Conservation (phyloP, 2,329 filamentous ascomycete genomes). For the Mycogone perniciosa region DNA sequence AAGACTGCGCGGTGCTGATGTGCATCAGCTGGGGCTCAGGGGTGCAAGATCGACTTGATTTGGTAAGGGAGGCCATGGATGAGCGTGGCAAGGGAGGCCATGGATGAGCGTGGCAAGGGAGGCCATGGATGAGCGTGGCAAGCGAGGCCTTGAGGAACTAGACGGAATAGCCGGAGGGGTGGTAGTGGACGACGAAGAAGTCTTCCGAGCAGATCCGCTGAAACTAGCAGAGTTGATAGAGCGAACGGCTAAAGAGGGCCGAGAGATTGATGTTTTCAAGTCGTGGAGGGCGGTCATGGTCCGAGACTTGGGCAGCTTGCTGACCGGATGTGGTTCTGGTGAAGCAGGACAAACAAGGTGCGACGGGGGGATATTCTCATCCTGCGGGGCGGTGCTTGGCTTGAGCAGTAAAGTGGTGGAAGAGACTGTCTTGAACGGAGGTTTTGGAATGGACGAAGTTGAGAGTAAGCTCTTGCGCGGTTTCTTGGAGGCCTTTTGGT, state of each 20-base stretch:
- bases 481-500: conserved; percentile 12
- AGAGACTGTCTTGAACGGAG: conserved; percentile 11
- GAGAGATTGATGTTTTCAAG: conserved; percentile 39
- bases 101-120: conserved; percentile 17
- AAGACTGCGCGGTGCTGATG: conserved; percentile 38
- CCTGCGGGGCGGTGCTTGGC: conserved; percentile 13
- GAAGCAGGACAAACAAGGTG: background rate
- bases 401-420: conserved; percentile 13
- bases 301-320: conserved; percentile 37
- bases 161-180: conserved; percentile 10
- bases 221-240: conserved; percentile 13
- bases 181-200: conserved; percentile 17
- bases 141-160: conserved; percentile 16
- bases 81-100: conserved; percentile 14
- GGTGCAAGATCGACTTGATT: conserved; percentile 8
- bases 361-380: conserved; percentile 24
- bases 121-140: conserved; percentile 15
- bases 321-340: conserved; percentile 7
- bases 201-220: conserved; percentile 11
- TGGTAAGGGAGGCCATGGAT: conserved; percentile 16
- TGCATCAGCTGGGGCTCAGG: conserved; percentile 21
- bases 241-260: conserved; percentile 21
- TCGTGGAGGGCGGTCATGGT: conserved; percentile 41
- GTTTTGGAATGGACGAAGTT: conserved; percentile 12
- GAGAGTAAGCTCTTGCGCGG: conserved; percentile 15